Evolutionary conservation across 768 basidiomycete genomes (phyloP), one percentile per base, ranked within the genome.

Genomic region (Galerina sulciceps): DNA sequence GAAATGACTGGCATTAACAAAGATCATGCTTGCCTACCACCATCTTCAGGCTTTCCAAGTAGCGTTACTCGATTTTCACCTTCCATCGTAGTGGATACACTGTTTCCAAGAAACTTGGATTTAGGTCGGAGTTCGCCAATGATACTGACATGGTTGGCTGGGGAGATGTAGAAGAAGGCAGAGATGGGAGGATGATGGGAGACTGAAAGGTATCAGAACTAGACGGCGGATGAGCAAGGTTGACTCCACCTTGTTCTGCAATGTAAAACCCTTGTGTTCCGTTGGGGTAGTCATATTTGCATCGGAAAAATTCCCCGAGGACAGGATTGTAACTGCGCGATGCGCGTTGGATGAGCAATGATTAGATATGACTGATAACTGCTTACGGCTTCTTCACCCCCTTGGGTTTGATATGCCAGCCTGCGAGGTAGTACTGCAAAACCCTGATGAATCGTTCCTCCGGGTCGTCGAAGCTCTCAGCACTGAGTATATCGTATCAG

Each of bases 371-470:
- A 50, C 34, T 58, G 34, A 53, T 20, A 49, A 53, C 46, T 59
- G 79, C 91, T 76, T 68, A 95, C 86, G 96, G 96, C 77, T 99
- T 99, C 90, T 99, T 99, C 60, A 99, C 97, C 53, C 95, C 97
- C 77, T 92, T 96, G 64, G 97, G 96, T 75, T 98, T 98, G 78
- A 98, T 96, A 75, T 99, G 97, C 97, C 97, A 99, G 20, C 97
- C 97, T n/a, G 93, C 90, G 46, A 99, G 88, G 72, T 98, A 99
- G 72, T 96, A 97, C 61, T 91, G 90, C 35, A 98, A 81, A 1
- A 99, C 94, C 49, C 87, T 84, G 62, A 96, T 82, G 73, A 98
- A 98, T 43, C 97, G 81, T 70, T 96, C 95, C 71, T 96, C 90
- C 34, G 93, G 85, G 67, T 94, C 88, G 40, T 83, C 79, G 69